Base-by-base conservation (phyloP, 2,329 filamentous ascomycete genomes). In the Sclerotinia glacialis region DNA sequence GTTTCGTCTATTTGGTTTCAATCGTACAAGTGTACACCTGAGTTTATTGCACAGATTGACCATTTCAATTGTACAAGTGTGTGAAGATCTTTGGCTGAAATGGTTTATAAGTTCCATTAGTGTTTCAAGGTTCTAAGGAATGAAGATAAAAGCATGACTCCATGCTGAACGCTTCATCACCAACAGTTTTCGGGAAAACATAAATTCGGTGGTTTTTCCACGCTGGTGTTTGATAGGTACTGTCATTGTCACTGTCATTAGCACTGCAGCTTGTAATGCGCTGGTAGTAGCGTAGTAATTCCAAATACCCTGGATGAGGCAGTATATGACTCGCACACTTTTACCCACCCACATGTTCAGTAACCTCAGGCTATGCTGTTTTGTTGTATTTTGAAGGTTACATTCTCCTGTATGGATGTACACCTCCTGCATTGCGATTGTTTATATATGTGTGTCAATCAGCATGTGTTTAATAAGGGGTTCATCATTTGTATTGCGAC, bases 251-350 rank as follows among this genome's bases (percentile, higher is more conserved):
- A 40, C 5, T 40, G 37, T 5, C 37, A 12, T 14, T 40, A 16
- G 14, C 37, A 40, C 14, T 40, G 12, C 12, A 40, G 23, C 18
- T 21, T 54, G 11, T n/a, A 37, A 11, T 34, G 21, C 31, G 5
- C 4, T 40, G 11, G 28, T n/a, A 54, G 28, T 34, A 6, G 52
- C 18, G 5, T 54, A n/a, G 11, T 34, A 59, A 34, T 34, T 23
- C 42, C 56, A 47, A 46, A 47, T 34, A 3, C 42, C 42, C 44
- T 7, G 28, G n/a, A 49, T 47, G 44, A 49, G 58, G 46, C n/a
- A 26, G 21, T 60, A n/a, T 60, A 49, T 60, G 58, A 37, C 44
- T 60, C n/a, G 44, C 44, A 49, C 16, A 16, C 47, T 49, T 18
- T 4, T 49, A 49, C 14, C 9, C 21, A 34, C 16, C 42, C 21